phyloP scores from a whole-genome alignment of 805 yeast species.

The Cyberlindnera euphorbiae region DNA sequence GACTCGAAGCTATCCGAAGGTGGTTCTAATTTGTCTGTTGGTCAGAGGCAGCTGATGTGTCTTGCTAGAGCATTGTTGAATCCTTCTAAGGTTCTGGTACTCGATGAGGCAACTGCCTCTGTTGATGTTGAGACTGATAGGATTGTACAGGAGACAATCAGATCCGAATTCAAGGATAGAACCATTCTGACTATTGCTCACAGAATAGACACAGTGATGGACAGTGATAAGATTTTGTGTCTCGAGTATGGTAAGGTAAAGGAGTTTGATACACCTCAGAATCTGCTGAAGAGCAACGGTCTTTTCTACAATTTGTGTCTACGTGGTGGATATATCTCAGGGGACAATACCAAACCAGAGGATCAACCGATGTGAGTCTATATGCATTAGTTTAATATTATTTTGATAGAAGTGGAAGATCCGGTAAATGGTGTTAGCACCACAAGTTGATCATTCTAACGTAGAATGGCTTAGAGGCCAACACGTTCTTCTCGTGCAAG shows the following conservation, averaged over 20 bases:
- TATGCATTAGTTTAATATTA: background rate
- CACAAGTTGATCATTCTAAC: slow-evolving; percentile 40
- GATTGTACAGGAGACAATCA: slow-evolving; percentile 71
- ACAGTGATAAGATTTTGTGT: slow-evolving; percentile 71
- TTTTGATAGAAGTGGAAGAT: too few species aligned
- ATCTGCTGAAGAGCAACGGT: slow-evolving; percentile 61
- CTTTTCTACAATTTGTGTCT: slow-evolving; percentile 63
- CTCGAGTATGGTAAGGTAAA: slow-evolving; percentile 70
- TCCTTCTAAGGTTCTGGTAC: slow-evolving; percentile 55
- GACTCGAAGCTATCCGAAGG: slow-evolving; percentile 56
- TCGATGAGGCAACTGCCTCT: slow-evolving; percentile 88
- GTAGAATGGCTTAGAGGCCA: slow-evolving; percentile 42
- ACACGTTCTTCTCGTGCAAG: slow-evolving; percentile 44
- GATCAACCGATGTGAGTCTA: background rate
- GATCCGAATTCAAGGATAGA: slow-evolving; percentile 67
- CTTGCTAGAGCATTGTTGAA: slow-evolving; percentile 72
- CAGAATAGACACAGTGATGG: slow-evolving; percentile 76
- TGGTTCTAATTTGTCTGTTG: slow-evolving; percentile 68
- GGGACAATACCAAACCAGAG: background rate
- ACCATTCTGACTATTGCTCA: slow-evolving; percentile 85
- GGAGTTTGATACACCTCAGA: slow-evolving; percentile 70
- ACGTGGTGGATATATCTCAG: slow-evolving; percentile 38
- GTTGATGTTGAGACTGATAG: slow-evolving; percentile 83
- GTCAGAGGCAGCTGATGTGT: slow-evolving; percentile 78
- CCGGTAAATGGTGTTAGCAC: too few species aligned